Base-by-base conservation (phyloP, 208 protist genomes). In the Porcisia hertigi region DNA sequence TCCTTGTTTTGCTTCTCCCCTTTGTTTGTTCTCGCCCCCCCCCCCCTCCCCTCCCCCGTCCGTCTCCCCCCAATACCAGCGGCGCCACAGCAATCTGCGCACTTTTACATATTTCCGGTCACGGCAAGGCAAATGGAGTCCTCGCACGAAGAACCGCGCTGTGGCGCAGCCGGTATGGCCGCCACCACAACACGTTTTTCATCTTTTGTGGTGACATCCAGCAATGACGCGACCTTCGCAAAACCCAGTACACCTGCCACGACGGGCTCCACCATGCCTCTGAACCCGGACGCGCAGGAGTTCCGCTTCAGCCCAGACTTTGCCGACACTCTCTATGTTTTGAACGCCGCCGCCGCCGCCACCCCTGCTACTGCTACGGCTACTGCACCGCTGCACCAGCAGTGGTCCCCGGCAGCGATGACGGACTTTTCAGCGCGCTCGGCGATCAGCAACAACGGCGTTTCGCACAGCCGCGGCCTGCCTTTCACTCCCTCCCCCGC, bases 301-400 rank as follows among this genome's bases (percentile, higher is more conserved):
- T 82, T 82, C 47, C 72, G 67, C 72, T 1, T 82, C 3, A 58
- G 71, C 4, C 59, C 77, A 0, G 69, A 65, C 57, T 77, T 82
- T 53, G 72, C 57, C 3, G 59, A 78, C 30, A 41, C 75, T n/a
- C n/a, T n/a, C n/a, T n/a, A n/a, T n/a, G 3, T 70, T 85, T 30
- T 85, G 81, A 41, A 71, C 84, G 1, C 73, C 86, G 77, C 85
- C 85, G 14, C 59, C 83, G 5, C n/a, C n/a, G 39, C 72, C 3
- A 9, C 70, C 57, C 7, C 64, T 30, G 14, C 69, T 6, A 11
- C 54, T 34, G 41, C 57, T 11, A 1, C 62, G 3, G n/a, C n/a
- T 16, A n/a, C 49, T 23, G 49, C 43, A 49, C 57, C 36, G n/a
- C 58, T 6, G n/a, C 70, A 11, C 55, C 70, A 62, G 43, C 52